phyloP scores from a whole-genome alignment of 2,329 filamentous ascomycete genomes.

The Teratosphaeria nubilosa region DNA sequence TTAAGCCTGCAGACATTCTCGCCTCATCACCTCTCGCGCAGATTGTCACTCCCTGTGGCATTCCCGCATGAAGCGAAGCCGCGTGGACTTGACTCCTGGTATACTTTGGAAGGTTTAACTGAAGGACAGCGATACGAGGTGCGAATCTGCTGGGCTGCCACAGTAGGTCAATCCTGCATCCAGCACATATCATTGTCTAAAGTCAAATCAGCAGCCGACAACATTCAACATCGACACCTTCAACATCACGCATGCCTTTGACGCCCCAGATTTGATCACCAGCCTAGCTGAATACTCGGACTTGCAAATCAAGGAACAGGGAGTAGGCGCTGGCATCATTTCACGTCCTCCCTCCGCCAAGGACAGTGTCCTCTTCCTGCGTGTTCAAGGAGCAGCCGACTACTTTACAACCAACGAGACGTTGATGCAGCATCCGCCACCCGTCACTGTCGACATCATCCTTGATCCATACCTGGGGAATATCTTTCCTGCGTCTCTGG shows the following conservation, averaged over 20 bases:
- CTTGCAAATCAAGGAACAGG: neutral
- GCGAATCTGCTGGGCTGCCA: constrained; percentile 86
- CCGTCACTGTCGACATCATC: constrained; percentile 69
- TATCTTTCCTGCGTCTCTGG: constrained; percentile 65
- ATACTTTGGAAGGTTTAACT: constrained; percentile 61
- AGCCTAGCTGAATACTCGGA: constrained; percentile 21
- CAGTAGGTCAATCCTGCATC: constrained; percentile 48
- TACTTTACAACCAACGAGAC: constrained; percentile 67
- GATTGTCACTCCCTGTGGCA: constrained; percentile 54
- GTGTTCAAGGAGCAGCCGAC: constrained; percentile 66
- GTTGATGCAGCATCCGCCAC: constrained; percentile 65
- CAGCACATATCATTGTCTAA: neutral
- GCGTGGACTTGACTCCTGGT: constrained; percentile 62
- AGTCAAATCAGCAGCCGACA: constrained; percentile 64
- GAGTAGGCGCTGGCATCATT: neutral
- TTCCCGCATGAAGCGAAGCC: constrained; percentile 51
- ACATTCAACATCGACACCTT: constrained; percentile 61
- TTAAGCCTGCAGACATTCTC: constrained; percentile 29
- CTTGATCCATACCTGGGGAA: constrained; percentile 80
- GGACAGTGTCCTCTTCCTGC: constrained; percentile 52
- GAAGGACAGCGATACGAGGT: constrained; percentile 76
- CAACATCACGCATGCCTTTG: constrained; percentile 50
- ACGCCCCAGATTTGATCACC: constrained; percentile 21
- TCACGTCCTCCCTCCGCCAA: constrained; percentile 2
- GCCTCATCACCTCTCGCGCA: constrained; percentile 48